Conservation (phyloP, 495 filamentous ascomycete species). For the Xylaria grammica region DNA sequence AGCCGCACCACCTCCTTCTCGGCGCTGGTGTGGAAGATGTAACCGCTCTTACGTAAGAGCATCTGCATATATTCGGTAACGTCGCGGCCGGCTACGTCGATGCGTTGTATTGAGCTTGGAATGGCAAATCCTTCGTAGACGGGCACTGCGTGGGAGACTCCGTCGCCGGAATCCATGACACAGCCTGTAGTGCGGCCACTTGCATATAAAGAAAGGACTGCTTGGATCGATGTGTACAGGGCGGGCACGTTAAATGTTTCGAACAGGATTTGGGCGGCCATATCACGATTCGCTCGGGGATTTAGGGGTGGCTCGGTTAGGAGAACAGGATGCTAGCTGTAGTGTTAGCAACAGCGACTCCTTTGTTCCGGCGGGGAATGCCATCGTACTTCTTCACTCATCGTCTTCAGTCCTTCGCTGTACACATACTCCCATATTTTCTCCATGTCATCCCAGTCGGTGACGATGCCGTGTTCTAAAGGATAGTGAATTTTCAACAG, state of each 20-base stretch:
- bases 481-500: slow-evolving; percentile 95
- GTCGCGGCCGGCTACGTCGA: slow-evolving; percentile 97
- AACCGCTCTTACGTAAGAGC: slow-evolving; percentile 87
- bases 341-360: slow-evolving; percentile 25
- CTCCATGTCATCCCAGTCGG: slow-evolving; percentile 99
- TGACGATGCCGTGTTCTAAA: slow-evolving; percentile 96
- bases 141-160: slow-evolving; percentile 95
- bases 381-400: slow-evolving; percentile 83
- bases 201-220: slow-evolving; percentile 93
- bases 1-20: slow-evolving; percentile 97
- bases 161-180: slow-evolving; percentile 93
- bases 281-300: slow-evolving; percentile 93
- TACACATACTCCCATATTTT: slow-evolving; percentile 88
- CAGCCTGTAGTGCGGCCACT: slow-evolving; percentile 96
- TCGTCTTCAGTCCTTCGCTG: slow-evolving; percentile 78
- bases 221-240: slow-evolving; percentile 95
- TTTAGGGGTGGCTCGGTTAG: slow-evolving; percentile 97
- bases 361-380: slow-evolving; percentile 26
- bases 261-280: slow-evolving; percentile 96
- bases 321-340: slow-evolving; percentile 82
- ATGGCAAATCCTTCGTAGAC: slow-evolving; percentile 99
- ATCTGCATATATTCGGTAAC: slow-evolving; percentile 96
- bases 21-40: slow-evolving; percentile 95
- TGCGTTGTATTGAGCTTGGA: slow-evolving; percentile 88
- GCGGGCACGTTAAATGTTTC: slow-evolving; percentile 99